Base-by-base conservation (phyloP, 495 filamentous ascomycete genomes). In the Schizothecium vesticola region DNA sequence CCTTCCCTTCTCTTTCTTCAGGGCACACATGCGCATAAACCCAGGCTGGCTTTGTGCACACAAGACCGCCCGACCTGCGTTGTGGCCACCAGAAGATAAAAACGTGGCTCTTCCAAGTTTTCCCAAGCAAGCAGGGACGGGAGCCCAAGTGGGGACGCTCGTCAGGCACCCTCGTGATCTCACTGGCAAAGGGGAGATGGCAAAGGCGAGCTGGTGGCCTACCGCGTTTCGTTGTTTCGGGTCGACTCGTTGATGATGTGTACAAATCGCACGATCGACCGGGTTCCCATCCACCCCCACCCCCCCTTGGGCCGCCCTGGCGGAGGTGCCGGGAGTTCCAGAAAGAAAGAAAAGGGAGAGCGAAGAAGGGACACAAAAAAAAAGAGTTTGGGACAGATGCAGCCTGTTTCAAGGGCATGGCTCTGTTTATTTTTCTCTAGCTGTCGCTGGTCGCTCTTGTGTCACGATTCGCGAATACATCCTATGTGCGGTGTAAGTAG, bases 141-240 rank as follows among this genome's bases (percentile, higher is more conserved):
- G 51, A 65, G 56, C 25, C 57, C 24, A 26, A 33, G 65, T 66
- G 65, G 65, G 36, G 62, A 29, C 33, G 56, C 26, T 66, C 57
- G 65, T 66, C 65, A 66, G 65, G 65, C 64, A 66, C 64, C 12
- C 55, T 66, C 64, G 29, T 29, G 64, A 66, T 29, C 58, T 55
- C 29, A 66, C 64, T 66, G 64, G 64, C 64, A 59, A 33, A 31
- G 55, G 3, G 16, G 1, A 19, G 23, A 24, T 60, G 13, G 36
- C 43, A 51, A 51, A 51, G 43, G n/a, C 43, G 16, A n/a, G 43
- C 19, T 51, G 43, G 43, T n/a, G 43, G 26, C 58, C 58, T 59
- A 28, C 58, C 58, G 28, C 58, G 58, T 59, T 59, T 59, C 58
- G 23, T 28, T 28, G 58, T 28, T 59, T 51, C 43, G 43, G 43